Evolutionary conservation across 78 protist species (phyloP), one percentile per base, ranked within the genome.

Genomic region (Dictyostelium intermedium): DNA sequence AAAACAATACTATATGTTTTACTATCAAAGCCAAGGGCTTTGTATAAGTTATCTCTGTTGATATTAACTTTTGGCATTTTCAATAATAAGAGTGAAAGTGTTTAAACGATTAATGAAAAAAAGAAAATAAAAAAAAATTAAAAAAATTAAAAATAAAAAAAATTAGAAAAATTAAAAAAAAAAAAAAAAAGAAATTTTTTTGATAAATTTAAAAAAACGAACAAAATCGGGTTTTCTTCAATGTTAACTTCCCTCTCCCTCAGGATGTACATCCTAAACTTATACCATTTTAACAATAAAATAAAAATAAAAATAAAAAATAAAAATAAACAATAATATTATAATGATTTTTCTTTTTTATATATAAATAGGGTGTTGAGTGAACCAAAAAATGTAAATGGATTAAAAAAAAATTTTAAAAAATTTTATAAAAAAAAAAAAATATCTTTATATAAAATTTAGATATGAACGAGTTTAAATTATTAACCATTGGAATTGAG

Each of bases 1-100:
- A 11, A 20, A 53, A 14, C 20, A 10, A 61, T 80, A 85, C 91
- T 93, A 47, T 87, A 93, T 23, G 18, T 79, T 78, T 93, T 74
- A 56, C 27, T 56, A 56, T 56, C 27, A 56, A 56, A 56, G 23
- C 93, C 96, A 20, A 93, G 77, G 2, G 83, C 53, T 37, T 78
- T 84, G 83, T 86, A 86, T 11, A 93, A 35, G 9, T 32, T 84
- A 60, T 93, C 96, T 32, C 93, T 41, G 18, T 37, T 83, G 2
- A 93, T 91, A 53, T 93, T 81, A 39, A 93, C 96, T 82, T 91
- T 93, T 53, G 96, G 96, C 96, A 93, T 93, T 80, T 74, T 74
- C 6, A 47, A 7, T 20, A 56, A 56, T 50, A 16, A 50, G 20
- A 56, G 66, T 56, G 66, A 56, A 56, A 56, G 66, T 50, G 53